Evolutionary conservation across 176 grass and related monocot genomes (phyloP), one percentile per base, ranked within the genome.

Genomic region (Musa troglodytarum): DNA sequence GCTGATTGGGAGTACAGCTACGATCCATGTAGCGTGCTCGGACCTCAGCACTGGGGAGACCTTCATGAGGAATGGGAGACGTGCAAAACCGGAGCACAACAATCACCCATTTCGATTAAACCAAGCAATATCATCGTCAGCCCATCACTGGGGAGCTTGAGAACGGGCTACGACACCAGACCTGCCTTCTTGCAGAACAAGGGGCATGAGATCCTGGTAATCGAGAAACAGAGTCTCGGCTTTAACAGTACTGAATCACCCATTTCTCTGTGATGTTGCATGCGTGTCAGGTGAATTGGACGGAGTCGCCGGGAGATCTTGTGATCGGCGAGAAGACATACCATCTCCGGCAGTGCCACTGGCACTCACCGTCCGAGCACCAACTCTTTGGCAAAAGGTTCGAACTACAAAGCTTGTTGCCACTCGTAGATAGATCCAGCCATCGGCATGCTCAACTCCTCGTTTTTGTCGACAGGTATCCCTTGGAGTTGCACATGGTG

Each of bases 401-500:
- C 50, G 0, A 24, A 10, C 63, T 1, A 26, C 63, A 24, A 10
- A 19, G 14, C 21, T 21, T 65, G 1, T n/a, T 21, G 63, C 21
- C 9, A 21, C 20, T 6, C 9, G 10, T 23, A 10, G n/a, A 22
- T 23, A 10, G n/a, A 22, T n/a, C 3, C 24, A 67, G 19, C 23
- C 11, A 67, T 2, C 22, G 19, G 10, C 21, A 1, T 14, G 65
- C 13, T 24, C 14, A 15, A 49, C 25, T 16, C 15, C 1, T 26
- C 11, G 3, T 49, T 76, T 76, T 63, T 50, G 3, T 20, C 5
- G 9, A 10, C 9, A 78, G 76, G 65, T 79, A 69, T 58, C 77
- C 77, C 1, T 54, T 79, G 25, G 77, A 79, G 66, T 22, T 79
- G 65, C 77, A 79, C 23, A 61, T 58, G 11, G 77, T 79, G 29